Base-by-base conservation (phyloP, 768 basidiomycete genomes). In the Kwoniella newhampshirensis region DNA sequence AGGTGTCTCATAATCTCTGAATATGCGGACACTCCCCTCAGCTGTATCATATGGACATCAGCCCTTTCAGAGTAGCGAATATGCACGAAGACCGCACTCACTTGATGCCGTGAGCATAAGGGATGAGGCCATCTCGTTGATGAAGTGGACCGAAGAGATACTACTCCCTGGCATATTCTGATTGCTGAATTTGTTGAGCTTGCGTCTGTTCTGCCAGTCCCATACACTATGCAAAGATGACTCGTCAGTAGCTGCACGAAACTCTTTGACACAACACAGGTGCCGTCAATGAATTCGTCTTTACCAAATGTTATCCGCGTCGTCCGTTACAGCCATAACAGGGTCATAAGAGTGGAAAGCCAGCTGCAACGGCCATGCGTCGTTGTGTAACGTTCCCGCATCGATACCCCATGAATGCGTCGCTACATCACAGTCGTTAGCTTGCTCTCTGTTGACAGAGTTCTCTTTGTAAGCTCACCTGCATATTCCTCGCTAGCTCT, bases 71-170 rank as follows among this genome's bases (percentile, higher is more conserved):
- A 17, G 20, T 42, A 28, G 17, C 20, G 3, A 23, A 27, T 21
- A 28, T 4, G 30, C 27, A 27, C 2, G 12, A n/a, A n/a, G n/a
- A n/a, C 6, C 8, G 8, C 26, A 77, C 85, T 57, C 66, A 91
- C 91, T 84, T 60, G 94, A 88, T 4, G 86, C 91, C 25, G 88
- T 87, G 51, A 98, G 76, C 51, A 98, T 84, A 42, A 97, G 85
- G 1, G 91, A 91, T 8, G 89, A 88, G 13, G 91, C 87, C 55
- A 96, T 91, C 77, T 99, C 90, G 73, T 99, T 97, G 75, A 98
- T 90, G 71, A 97, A 86, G 52, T 91, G 85, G 20, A 97, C 78
- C 1, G 88, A 86, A 0, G 96, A 93, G 55, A 97, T 88, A 52
- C 83, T 86, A 3, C 87, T 88, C 32, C 87, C 87, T 53, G 79